phyloP scores from a whole-genome alignment of 2,329 filamentous ascomycete genomes.

The Beauveria brongniartii region DNA sequence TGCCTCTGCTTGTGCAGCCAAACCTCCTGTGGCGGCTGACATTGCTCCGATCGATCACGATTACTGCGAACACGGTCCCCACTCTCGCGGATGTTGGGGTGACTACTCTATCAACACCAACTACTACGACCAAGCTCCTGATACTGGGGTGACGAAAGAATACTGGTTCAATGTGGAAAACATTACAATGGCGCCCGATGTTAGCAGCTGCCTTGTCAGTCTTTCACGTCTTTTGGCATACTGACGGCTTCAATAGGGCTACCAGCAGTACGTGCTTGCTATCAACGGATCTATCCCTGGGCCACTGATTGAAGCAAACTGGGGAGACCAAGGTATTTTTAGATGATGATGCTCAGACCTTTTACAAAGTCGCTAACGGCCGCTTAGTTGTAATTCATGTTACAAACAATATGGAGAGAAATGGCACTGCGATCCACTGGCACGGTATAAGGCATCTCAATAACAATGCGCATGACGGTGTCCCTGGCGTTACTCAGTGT shows the following conservation, averaged over 20 bases:
- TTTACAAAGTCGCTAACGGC: neutral
- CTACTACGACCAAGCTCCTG: constrained; percentile 30
- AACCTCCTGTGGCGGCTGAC: neutral
- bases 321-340: constrained; percentile 29
- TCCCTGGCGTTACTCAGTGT: constrained; percentile 41
- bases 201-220: neutral
- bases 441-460: constrained; percentile 53
- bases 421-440: constrained; percentile 56
- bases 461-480: constrained; percentile 49
- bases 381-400: constrained; percentile 29
- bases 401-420: constrained; percentile 46
- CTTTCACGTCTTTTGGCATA: neutral
- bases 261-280: constrained; percentile 32
- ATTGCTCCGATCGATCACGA: neutral
- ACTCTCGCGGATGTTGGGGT: constrained; percentile 28
- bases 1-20: neutral
- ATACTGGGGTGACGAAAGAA: constrained; percentile 43
- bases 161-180: constrained; percentile 38
- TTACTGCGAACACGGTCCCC: neutral
- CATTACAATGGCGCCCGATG: constrained; percentile 34
- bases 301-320: constrained; percentile 46
- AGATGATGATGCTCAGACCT: no score
- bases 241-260: constrained; percentile 20
- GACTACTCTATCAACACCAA: constrained; percentile 41
- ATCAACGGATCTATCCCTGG: constrained; percentile 53